Percentiles rank a stretch among this genome's conserved stretches.
Evolutionary conservation across 1,284 basidiomycete genomes (phyloP).

Genomic region (Irpex sp.): DNA sequence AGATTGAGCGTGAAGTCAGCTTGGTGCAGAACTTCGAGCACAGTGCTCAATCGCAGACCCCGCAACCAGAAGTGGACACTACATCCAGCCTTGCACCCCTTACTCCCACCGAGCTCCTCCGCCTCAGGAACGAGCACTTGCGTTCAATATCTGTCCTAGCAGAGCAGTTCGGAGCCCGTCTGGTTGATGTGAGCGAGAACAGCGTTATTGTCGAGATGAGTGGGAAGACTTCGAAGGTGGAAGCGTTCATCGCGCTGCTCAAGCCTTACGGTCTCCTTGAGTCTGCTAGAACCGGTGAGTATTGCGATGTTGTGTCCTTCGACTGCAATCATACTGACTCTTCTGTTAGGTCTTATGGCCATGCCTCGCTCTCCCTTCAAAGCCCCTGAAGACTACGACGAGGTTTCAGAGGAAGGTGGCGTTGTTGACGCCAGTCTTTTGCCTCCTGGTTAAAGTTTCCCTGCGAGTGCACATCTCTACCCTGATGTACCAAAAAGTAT

Average conservation of each 20-base stretch:
- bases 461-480: background rate
- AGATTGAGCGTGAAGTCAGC: constrained; percentile 64
- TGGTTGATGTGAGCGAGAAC: constrained; percentile 94
- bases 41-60: constrained; percentile 18
- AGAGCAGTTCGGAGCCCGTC: constrained; percentile 86
- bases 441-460: constrained; percentile 72
- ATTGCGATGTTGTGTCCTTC: background rate
- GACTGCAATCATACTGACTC: constrained; percentile 5
- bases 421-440: constrained; percentile 82
- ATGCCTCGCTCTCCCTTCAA: constrained; percentile 92
- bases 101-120: constrained; percentile 76
- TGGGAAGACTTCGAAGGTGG: constrained; percentile 88
- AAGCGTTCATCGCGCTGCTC: constrained; percentile 90
- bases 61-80: constrained; percentile 18
- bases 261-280: constrained; percentile 96
- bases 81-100: constrained; percentile 25
- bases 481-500: constrained; percentile 2
- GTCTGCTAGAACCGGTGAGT: constrained; percentile 65
- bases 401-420: constrained; percentile 43
- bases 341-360: constrained; percentile 79
- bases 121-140: constrained; percentile 88
- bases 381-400: constrained; percentile 60
- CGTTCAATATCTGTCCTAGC: constrained; percentile 84
- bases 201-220: constrained; percentile 94
- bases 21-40: constrained; percentile 78